These are phyloP conservation scores for Astrocystis sublimbata DNA, from an alignment of 495 filamentous ascomycete species.

Conservation along the genomic window DNA sequence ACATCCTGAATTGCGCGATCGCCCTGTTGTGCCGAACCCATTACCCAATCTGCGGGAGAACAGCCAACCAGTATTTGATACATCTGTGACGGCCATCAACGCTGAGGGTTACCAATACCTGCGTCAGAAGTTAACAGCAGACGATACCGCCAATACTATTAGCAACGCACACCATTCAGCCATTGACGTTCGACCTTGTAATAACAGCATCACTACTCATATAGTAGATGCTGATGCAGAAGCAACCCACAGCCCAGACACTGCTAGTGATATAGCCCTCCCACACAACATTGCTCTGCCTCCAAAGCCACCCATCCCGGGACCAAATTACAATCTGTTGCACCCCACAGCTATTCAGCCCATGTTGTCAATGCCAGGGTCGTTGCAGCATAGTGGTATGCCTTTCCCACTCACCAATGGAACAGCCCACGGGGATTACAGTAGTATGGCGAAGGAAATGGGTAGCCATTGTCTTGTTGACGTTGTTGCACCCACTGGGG, in stretches of 20 bases:
- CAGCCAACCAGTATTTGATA: conserved; percentile 8
- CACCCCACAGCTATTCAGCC: conserved; percentile 26
- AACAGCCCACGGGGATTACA: conserved; percentile 5
- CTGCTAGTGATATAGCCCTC: conserved; percentile 42
- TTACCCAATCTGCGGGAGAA: conserved; percentile 20
- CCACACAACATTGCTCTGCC: conserved; percentile 57
- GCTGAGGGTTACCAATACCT: conserved; percentile 16
- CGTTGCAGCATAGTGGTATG: conserved; percentile 20
- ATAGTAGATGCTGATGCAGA: conserved; percentile 29
- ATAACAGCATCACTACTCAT: conserved; percentile 53
- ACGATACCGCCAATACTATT: conserved; percentile 30
- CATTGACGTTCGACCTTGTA: conserved; percentile 50
- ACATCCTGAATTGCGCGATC: neutral
- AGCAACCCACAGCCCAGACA: conserved; percentile 16
- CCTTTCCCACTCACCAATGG: conserved; percentile 11
- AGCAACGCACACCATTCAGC: conserved; percentile 33
- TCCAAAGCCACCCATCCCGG: conserved; percentile 58
- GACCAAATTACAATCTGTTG: conserved; percentile 23
- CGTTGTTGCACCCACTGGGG: conserved; percentile 4
- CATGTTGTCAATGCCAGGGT: conserved; percentile 13
- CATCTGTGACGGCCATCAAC: conserved; percentile 16
- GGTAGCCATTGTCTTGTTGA: neutral
- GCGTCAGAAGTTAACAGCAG: conserved; percentile 28
- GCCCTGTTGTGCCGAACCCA: conserved; percentile 22
- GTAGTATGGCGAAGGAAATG: conserved; percentile 21